Conservation (phyloP, 345 rosid genomes). For the Erucastrum elatum region DNA sequence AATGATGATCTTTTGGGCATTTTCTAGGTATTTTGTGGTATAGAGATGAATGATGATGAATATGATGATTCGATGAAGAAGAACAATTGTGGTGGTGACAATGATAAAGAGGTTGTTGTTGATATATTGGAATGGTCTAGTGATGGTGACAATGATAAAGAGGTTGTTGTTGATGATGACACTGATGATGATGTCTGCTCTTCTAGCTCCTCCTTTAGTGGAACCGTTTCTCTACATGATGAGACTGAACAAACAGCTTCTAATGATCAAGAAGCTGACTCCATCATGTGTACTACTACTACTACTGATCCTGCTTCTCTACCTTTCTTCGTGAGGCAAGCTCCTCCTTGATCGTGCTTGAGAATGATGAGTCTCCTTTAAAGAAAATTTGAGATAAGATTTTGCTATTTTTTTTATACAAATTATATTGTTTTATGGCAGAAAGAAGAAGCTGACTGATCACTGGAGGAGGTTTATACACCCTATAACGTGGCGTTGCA, state of each 20-base stretch:
- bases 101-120: background rate
- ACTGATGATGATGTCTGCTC: background rate
- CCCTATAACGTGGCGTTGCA: constrained; percentile 80
- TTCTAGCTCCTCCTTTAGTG: background rate
- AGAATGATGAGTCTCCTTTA: background rate
- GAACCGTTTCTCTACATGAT: background rate
- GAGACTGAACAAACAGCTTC: background rate
- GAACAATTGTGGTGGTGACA: too few species aligned
- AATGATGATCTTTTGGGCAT: background rate
- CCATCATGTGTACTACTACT: background rate
- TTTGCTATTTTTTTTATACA: background rate
- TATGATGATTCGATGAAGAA: background rate
- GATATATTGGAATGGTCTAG: background rate
- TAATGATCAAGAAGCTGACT: background rate
- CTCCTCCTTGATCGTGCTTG: background rate
- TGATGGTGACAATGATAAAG: background rate
- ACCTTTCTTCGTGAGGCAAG: background rate
- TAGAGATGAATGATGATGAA: background rate
- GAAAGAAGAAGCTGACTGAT: constrained; percentile 77
- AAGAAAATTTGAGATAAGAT: background rate
- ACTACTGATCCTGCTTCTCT: too few species aligned
- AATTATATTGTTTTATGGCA: constrained; percentile 4
- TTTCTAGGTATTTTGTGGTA: background rate
- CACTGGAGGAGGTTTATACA: constrained; percentile 74
- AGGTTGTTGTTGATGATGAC: background rate